Evolutionary conservation across 2,329 filamentous ascomycete genomes (phyloP).

Genomic region (Beauveria rudraprayagi): DNA sequence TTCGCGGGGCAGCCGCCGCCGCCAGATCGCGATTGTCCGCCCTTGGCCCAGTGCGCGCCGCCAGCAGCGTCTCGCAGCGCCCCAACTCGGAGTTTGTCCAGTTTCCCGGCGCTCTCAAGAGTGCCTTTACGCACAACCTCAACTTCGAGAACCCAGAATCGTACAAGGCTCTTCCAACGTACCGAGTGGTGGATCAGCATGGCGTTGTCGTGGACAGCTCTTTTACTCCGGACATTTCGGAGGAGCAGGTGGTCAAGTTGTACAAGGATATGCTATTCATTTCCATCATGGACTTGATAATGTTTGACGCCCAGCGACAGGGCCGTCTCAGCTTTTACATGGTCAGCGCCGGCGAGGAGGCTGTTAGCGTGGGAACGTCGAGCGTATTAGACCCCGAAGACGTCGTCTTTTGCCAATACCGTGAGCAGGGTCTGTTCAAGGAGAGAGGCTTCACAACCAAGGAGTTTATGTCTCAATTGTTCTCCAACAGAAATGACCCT

Average conservation of each 20-base stretch:
- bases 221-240: slow-evolving; percentile 59
- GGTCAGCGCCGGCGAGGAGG: slow-evolving; percentile 91
- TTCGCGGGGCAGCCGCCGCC: slow-evolving; percentile 19
- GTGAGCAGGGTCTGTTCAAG: slow-evolving; percentile 84
- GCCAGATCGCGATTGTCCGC: slow-evolving; percentile 14
- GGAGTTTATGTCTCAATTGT: slow-evolving; percentile 93
- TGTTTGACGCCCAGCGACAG: slow-evolving; percentile 96
- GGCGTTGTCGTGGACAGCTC: slow-evolving; percentile 71
- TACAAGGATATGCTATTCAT: slow-evolving; percentile 60
- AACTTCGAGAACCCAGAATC: slow-evolving; percentile 67
- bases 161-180: slow-evolving; percentile 75
- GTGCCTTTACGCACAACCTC: slow-evolving; percentile 77
- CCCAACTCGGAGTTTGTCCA: slow-evolving; percentile 49
- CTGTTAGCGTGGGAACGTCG: slow-evolving; percentile 81
- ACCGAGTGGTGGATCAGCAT: slow-evolving; percentile 84
- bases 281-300: slow-evolving; percentile 89
- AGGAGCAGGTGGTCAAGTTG: slow-evolving; percentile 51
- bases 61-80: slow-evolving; percentile 46
- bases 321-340: slow-evolving; percentile 96
- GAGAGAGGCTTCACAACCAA: slow-evolving; percentile 80
- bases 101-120: slow-evolving; percentile 96
- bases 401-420: slow-evolving; percentile 89
- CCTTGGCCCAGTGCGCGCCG: slow-evolving; percentile 25
- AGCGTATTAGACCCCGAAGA: slow-evolving; percentile 77
- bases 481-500: slow-evolving; percentile 73